These are phyloP conservation scores for Fusarium sp. DNA, from an alignment of 2,329 filamentous ascomycete species.

Conservation along the genomic window DNA sequence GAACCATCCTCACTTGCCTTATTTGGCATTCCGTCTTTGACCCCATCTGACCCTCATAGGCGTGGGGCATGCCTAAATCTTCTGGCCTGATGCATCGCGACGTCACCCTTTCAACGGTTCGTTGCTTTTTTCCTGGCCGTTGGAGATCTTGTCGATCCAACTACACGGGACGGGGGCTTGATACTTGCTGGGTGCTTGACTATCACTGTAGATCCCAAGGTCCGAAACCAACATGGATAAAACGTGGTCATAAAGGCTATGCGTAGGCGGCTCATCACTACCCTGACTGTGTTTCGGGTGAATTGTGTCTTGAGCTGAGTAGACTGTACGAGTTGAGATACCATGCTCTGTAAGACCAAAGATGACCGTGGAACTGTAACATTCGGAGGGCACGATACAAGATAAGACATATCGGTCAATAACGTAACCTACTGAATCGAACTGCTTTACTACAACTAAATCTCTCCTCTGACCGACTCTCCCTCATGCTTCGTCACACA, in stretches of 20 bases:
- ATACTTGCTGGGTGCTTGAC: constrained; percentile 16
- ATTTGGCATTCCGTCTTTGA: constrained; percentile 2
- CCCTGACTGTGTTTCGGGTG: constrained; percentile 14
- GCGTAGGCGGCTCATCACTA: constrained; percentile 12
- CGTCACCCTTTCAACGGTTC: constrained; percentile 21
- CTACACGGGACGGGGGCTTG: constrained; percentile 2
- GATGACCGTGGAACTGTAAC: constrained; percentile 4
- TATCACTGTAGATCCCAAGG: constrained; percentile 7
- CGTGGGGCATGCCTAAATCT: background rate
- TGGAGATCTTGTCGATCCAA: constrained; percentile 35
- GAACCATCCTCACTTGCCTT: background rate
- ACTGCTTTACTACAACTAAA: constrained; percentile 45
- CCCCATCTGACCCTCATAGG: background rate
- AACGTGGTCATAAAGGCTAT: constrained; percentile 28
- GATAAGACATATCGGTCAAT: constrained; percentile 42
- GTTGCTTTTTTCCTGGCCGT: constrained; percentile 25
- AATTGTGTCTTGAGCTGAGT: constrained; percentile 13
- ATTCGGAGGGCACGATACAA: constrained; percentile 14
- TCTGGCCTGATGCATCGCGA: constrained; percentile 13
- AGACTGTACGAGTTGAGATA: constrained; percentile 18
- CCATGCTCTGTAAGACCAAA: background rate
- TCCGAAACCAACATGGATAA: constrained; percentile 4
- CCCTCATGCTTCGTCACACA: constrained; percentile 13
- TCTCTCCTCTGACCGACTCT: constrained; percentile 20
- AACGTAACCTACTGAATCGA: constrained; percentile 48